These are phyloP conservation scores for Wolfiporia cocos DNA, from an alignment of 1,284 basidiomycete species.

Conservation along the genomic window DNA sequence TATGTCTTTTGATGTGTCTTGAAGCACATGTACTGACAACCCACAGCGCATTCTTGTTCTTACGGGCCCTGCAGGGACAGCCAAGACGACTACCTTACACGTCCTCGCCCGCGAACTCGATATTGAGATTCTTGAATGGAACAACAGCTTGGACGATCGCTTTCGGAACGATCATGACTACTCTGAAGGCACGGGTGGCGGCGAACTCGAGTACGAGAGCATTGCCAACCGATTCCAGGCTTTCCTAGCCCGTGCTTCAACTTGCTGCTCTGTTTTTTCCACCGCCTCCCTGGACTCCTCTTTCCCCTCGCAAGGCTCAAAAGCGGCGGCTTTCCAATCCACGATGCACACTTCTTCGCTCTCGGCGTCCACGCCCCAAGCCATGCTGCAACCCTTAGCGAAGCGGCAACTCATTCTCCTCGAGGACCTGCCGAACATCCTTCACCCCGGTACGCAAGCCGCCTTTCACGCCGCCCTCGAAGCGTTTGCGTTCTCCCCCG, in stretches of 20 bases:
- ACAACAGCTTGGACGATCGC: slow-evolving; percentile 49
- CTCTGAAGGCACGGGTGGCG: slow-evolving; percentile 3
- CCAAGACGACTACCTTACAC: slow-evolving; percentile 83
- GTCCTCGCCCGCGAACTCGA: slow-evolving; percentile 73
- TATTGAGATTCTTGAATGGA: slow-evolving; percentile 87
- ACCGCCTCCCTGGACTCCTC: slow-evolving; percentile 2
- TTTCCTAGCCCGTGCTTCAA: slow-evolving; percentile 72
- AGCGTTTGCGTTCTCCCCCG: slow-evolving; percentile 39
- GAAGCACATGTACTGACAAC: not conserved
- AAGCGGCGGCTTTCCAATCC: slow-evolving; percentile 12
- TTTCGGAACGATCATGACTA: slow-evolving; percentile 8
- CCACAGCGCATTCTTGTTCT: slow-evolving; percentile 83
- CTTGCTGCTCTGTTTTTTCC: slow-evolving; percentile 53
- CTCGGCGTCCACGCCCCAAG: slow-evolving; percentile 1
- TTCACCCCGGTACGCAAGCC: slow-evolving; percentile 66
- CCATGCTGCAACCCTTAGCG: no score
- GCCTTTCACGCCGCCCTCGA: slow-evolving; percentile 74
- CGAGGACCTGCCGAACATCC: slow-evolving; percentile 90
- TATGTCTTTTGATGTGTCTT: slow-evolving; percentile 32
- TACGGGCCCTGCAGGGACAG: slow-evolving; percentile 87
- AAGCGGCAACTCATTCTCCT: slow-evolving; percentile 69
- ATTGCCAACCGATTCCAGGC: slow-evolving; percentile 69
- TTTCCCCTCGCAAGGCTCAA: slow-evolving; percentile 6
- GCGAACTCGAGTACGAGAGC: slow-evolving; percentile 43
- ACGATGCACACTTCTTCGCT: not conserved